Evolutionary conservation across 1,284 basidiomycete genomes (phyloP), one percentile per base, ranked within the genome.

Genomic region (Ustilago cynodontis): DNA sequence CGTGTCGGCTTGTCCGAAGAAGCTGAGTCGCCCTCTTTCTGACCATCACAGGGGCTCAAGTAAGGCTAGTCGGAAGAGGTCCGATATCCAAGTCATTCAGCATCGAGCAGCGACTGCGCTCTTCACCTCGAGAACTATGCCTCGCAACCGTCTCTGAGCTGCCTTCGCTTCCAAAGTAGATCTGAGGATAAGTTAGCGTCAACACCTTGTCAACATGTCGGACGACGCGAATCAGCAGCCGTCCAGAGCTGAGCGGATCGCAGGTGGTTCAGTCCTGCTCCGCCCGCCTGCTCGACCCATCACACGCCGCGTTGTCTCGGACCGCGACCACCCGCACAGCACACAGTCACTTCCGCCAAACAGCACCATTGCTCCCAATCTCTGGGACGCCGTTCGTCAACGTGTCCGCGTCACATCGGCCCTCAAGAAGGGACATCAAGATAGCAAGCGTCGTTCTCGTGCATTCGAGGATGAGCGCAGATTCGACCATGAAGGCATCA

Each of bases 401-500:
- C 66, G 75, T 29, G 67, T 77, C n/a, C 60, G 64, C 1, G 75
- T 73, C 50, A 58, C 71, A 1, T 69, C 75, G 0, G 75, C 75
- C 1, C 67, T 77, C 37, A 66, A 58, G 31, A 50, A 58, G 18
- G 41, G 24, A 31, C 49, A 39, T 18, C 35, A 61, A 7, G 22
- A 43, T 11, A 35, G 39, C 41, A 55, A 69, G n/a, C 70, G 74
- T 35, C 63, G 57, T 0, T 70, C 68, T 24, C 66, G 71, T 28
- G 60, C 59, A 14, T 67, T 73, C 26, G 68, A 77, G 55, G 61
- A 71, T 18, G 58, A 70, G 26, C 59, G 66, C 35, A 62, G 70
- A 28, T 68, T 82, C 50, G 80, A 82, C 45, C 78, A 70, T 41
- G 80, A 82, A 37, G 78, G 78, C 47, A 68, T 82, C 56, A 71